Base-by-base conservation (phyloP, 192 early-diverging fungal genomes). In the Coemansia sp. region DNA sequence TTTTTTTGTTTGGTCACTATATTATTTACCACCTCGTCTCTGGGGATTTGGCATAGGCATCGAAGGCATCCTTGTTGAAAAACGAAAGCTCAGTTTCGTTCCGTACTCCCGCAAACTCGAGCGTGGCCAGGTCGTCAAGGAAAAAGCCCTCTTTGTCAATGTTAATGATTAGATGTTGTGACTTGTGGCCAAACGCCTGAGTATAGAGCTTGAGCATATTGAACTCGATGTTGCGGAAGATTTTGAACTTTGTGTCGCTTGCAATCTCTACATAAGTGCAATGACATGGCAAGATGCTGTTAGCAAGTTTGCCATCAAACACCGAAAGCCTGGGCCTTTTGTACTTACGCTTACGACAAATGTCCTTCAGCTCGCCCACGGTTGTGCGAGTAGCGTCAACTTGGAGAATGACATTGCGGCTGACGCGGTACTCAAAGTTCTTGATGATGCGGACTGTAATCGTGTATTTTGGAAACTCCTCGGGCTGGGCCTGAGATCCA, bases 381-480 rank as follows among this genome's bases (percentile, higher is more conserved):
- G 90, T 93, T 15, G 69, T 65, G 8, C 70, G 56, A 7, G 84
- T 72, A 22, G 87, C 74, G 55, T 95, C 86, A 3, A 95, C 65
- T 24, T 87, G 75, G 17, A 97, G 74, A 52, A 97, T 71, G 38
- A 95, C 60, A 75, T 93, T 94, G 63, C 89, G 92, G 67, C 85
- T 80, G 0, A 90, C 91, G 34, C 94, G 83, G 81, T 90, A 97
- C 62, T 95, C 93, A 62, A 97, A 94, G 35, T 84, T 90, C 67
- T 94, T 95, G 70, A 97, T 95, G 37, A 91, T 71, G 1, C 94
- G 81, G 56, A 97, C 79, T 6, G 94, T 96, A 6, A 96, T 64
- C 9, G 56, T 44, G n/a, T 24, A 48, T 27, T 27, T 48, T 48
- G 24, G 24, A 11, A 14, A 22, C 10, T 12, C 21, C 43, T 46